Percentiles rank a stretch among this genome's conserved stretches.
These are phyloP conservation scores for Blastomyces gilchristii DNA, from an alignment of 2,329 filamentous ascomycete genomes.

Conservation along the genomic window DNA sequence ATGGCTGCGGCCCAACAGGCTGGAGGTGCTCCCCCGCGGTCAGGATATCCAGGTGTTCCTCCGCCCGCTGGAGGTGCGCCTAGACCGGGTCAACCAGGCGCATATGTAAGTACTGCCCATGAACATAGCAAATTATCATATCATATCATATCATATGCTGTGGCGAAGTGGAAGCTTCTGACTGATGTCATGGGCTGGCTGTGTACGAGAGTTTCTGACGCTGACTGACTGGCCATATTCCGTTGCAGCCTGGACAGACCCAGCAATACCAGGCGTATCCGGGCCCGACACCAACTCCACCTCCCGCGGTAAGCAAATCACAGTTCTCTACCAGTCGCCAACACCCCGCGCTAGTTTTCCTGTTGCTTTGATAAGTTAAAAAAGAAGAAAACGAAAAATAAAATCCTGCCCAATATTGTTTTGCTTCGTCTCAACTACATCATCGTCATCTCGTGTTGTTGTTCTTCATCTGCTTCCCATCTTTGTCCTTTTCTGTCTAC, in stretches of 20 bases:
- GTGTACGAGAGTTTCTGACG: too few relatives aligned
- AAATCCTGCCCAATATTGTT: slow-evolving; percentile 5
- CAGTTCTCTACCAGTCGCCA: slow-evolving; percentile 11
- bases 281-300: slow-evolving; percentile 26
- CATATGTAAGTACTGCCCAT: slow-evolving; percentile 42
- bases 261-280: slow-evolving; percentile 49
- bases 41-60: slow-evolving; percentile 31
- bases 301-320: slow-evolving; percentile 28
- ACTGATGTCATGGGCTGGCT: not conserved
- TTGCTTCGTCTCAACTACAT: slow-evolving; percentile 22
- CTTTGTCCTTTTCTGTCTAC: not conserved
- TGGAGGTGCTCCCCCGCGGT: slow-evolving; percentile 28
- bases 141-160: too few relatives aligned
- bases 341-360: not conserved
- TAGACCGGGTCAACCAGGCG: slow-evolving; percentile 34
- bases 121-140: not conserved
- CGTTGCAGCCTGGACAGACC: slow-evolving; percentile 32
- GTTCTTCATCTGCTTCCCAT: not conserved
- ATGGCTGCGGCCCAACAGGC: slow-evolving; percentile 29
- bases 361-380: not conserved
- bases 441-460: slow-evolving; percentile 4
- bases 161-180: too few relatives aligned
- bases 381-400: not conserved
- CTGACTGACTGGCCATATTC: not conserved
- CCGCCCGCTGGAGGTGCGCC: slow-evolving; percentile 25